Base-by-base conservation (phyloP, 805 yeast species). In the Candida michaelii region DNA sequence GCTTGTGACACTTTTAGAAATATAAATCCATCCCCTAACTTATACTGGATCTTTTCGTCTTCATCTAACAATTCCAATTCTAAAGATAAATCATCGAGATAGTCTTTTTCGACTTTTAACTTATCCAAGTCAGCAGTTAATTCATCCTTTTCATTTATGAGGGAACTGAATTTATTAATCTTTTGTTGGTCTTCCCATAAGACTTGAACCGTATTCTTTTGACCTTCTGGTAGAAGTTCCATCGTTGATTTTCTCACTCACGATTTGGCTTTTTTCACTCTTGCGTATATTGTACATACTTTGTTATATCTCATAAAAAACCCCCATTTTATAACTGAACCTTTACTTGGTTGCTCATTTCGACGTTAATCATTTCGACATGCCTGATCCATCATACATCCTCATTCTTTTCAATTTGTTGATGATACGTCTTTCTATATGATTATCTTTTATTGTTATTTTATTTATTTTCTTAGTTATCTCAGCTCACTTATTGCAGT, bases 31-130 rank as follows among this genome's bases (percentile, higher is more conserved):
- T 86, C 95, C 5, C 97, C 97, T 13, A 91, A 66, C 51, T 84
- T 85, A 64, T 89, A 91, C 51, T 82, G 84, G 7, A 84, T 66
- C 43, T 73, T 65, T 32, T 83, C 89, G 42, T 82, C 89, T 52
- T 72, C 76, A 48, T 91, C 98, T 23, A 89, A 65, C 34, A 93
- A 75, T 62, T 91, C 98, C 31, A 91, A 72, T 57, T 91, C 99
- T 56, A 88, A 56, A 5, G 86, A 71, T 25, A 89, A 82, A 57
- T 91, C 98, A 52, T 89, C 96, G 23, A 91, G 66, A 54, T 87
- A 88, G 56, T 89, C 97, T 52, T 89, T 87, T 54, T 89, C 96
- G 46, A 79, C 76, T 51, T 74, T 69, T 47, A 73, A 68, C 42
- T 65, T 64, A 15, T 69, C 65, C 27, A 85, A 66, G 38, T 73